Conservation (phyloP, 129 eudicot species). For the Pulicaria dysenterica region DNA sequence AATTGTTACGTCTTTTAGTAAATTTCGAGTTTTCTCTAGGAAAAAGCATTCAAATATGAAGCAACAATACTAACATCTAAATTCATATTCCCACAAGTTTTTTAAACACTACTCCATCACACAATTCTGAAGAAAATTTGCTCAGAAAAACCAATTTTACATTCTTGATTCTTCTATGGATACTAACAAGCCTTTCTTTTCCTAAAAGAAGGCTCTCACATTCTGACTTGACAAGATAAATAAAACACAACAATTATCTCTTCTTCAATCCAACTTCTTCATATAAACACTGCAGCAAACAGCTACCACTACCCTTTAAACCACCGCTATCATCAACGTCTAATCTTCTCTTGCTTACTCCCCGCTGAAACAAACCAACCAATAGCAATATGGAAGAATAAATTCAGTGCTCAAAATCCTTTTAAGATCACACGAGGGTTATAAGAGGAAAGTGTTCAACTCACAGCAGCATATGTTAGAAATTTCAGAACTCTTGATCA, state of each 20-base stretch:
- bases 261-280: conserved; percentile 27
- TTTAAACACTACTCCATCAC: conserved; percentile 5
- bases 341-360: conserved; percentile 44
- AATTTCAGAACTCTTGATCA: conserved; percentile 81
- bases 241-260: conserved; percentile 24
- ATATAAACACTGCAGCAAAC: conserved; percentile 35
- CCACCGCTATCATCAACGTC: conserved; percentile 28
- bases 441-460: conserved; percentile 18
- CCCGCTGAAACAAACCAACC: conserved; percentile 46
- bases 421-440: background rate
- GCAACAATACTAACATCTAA: conserved; percentile 19
- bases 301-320: conserved; percentile 13
- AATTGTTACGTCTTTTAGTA: too few species aligned
- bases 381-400: background rate
- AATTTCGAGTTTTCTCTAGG: background rate
- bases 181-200: conserved; percentile 22
- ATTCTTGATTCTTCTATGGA: conserved; percentile 27
- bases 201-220: conserved; percentile 9
- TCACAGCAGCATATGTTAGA: conserved; percentile 66
- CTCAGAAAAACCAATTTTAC: conserved; percentile 33
- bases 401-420: background rate
- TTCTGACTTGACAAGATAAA: background rate
- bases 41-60: background rate
- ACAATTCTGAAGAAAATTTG: conserved; percentile 26
- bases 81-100: conserved; percentile 29